Base-by-base conservation (phyloP, 116 monocot genomes). In the Trichopus zeylanicus region DNA sequence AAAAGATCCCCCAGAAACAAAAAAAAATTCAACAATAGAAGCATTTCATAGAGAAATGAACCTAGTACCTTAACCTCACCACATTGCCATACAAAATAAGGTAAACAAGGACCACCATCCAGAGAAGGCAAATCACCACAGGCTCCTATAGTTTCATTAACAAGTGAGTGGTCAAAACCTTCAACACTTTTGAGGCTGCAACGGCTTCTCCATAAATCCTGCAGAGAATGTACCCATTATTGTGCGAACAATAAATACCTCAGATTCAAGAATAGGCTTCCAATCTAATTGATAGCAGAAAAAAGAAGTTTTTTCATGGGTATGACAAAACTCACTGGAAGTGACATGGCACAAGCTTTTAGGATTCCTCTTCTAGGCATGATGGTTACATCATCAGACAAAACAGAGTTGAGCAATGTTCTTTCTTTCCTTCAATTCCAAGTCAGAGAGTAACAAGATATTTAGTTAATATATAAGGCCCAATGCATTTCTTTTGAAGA, bases 131-230 rank as follows among this genome's bases (percentile, higher is more conserved):
- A 69, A 55, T 83, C 60, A 21, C 92, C 88, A 73, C 92, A 99
- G 23, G 92, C 92, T 26, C 98, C 98, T 56, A 99, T 72, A 51
- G 66, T 72, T 48, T 85, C 81, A 72, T 88, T 92, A 11, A 78
- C 88, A 65, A 52, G 33, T 60, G 88, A 78, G 65, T 92, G 98
- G 19, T 92, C 85, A 78, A 99, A 99, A 12, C 85, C 92, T 79
- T 99, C 98, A 39, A 92, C 63, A 47, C 78, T 65, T 49, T 61
- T 67, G 5, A 99, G 78, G 53, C 57, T 47, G 39, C 80, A 42
- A 11, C 78, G 79, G 52, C 92, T 99, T 63, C 62, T 92, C 98
- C 98, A 99, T 25, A 99, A 66, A 67, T 99, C 91, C 97, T 97
- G 18, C 49, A 38, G 53, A 55, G 24, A 55, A 65, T 57, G 22